Base-by-base conservation (phyloP, 306 rosid species). In the Dryas drummondii region DNA sequence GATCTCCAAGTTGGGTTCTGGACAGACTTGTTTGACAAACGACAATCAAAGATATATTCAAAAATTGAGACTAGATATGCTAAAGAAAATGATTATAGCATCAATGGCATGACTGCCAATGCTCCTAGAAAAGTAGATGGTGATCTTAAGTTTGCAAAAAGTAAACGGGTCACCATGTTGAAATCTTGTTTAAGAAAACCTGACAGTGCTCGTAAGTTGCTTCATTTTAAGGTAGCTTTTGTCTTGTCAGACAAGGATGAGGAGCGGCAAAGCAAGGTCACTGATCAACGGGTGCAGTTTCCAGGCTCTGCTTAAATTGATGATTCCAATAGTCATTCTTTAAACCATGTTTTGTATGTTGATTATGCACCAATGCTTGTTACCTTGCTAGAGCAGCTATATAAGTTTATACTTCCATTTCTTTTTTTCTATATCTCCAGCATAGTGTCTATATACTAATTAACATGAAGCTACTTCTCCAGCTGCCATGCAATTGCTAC, bases 151-250 rank as follows among this genome's bases (percentile, higher is more conserved):
- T 2, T 47, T n/a, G 32, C 8, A 10, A 17, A 8, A 12, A 48
- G 12, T 40, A 19, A 47, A 55, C 37, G 27, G 60, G 67, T 3
- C 6, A 5, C 2, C 9, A 19, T 3, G 41, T 46, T 81, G 79
- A 88, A 80, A 84, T 81, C 94, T 9, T 87, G 92, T 83, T 32
- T 87, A 46, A 84, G 84, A 65, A 85, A 69, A 79, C 82, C 85
- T 1, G 81, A 79, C 10, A 83, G 88, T 53, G 52, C 17, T 71
- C 82, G 84, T 13, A 84, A 75, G 63, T 71, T 14, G 37, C 83
- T 77, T 71, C 50, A 56, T 58, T 76, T 80, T 32, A 84, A 50
- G 76, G 92, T 88, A 16, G 64, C 74, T 42, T 87, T 88, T 54
- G 10, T n/a, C 47, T 12, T 87, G 64, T 66, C 83, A 14, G 22